These are phyloP conservation scores for Colletotrichum gigasporum DNA, from an alignment of 2,329 filamentous ascomycete species.

Conservation along the genomic window DNA sequence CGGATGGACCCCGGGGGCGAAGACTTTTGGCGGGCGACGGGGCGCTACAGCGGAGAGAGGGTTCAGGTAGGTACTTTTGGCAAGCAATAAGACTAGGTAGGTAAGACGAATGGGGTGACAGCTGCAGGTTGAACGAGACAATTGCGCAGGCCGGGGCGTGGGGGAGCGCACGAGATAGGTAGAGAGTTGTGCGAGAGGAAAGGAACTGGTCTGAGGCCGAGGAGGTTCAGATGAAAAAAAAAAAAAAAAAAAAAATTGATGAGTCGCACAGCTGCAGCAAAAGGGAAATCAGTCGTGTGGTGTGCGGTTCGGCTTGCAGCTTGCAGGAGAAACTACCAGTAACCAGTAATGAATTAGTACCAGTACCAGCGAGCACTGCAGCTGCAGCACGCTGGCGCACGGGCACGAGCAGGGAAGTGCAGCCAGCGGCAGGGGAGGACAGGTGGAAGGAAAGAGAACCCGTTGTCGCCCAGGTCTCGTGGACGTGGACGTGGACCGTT, in stretches of 20 bases:
- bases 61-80: neutral
- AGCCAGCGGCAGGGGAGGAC: no score
- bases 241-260: neutral
- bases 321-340: neutral
- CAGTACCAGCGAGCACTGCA: neutral
- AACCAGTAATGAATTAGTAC: no score
- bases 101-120: neutral
- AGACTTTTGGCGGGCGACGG: conserved; percentile 8
- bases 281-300: conserved; percentile 27
- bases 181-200: neutral
- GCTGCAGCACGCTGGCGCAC: neutral
- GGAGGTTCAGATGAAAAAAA: neutral
- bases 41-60: neutral
- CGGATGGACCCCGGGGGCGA: neutral
- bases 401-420: neutral
- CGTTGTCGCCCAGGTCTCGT: neutral
- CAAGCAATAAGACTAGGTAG: no score
- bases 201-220: neutral
- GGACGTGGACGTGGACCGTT: conserved; percentile 4
- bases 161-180: no score
- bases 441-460: no score
- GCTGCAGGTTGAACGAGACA: neutral
- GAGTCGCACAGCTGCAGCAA: neutral
- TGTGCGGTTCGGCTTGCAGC: no score
- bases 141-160: neutral